Conservation (phyloP, 345 rosid genomes). For the Pseudoturritis turrita region DNA sequence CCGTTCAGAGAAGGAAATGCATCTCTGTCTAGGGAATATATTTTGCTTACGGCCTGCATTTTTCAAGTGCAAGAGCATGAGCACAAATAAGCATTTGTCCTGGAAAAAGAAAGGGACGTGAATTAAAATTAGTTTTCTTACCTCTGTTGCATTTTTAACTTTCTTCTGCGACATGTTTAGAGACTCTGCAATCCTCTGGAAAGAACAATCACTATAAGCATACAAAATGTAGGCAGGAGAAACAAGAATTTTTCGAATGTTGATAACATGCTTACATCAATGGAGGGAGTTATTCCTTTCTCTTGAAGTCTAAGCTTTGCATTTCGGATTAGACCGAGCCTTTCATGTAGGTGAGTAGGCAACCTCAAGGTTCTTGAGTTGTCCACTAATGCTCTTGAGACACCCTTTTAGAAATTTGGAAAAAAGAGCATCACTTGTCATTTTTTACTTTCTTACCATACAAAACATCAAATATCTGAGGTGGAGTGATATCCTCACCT, state of each 20-base stretch:
- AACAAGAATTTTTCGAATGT: neutral
- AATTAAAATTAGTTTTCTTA: constrained; percentile 18
- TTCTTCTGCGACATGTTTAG: constrained; percentile 89
- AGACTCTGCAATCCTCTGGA: constrained; percentile 82
- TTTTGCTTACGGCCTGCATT: constrained; percentile 69
- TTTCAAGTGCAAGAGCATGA: constrained; percentile 17
- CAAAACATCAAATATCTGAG: neutral
- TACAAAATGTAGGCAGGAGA: neutral
- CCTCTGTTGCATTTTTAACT: constrained; percentile 96
- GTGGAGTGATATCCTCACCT: constrained; percentile 43
- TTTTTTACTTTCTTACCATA: neutral
- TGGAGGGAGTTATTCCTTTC: constrained; percentile 80
- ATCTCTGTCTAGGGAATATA: constrained; percentile 86
- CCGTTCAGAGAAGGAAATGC: constrained; percentile 86
- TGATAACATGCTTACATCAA: constrained; percentile 57
- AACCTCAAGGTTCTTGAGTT: constrained; percentile 80
- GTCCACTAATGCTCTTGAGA: constrained; percentile 82
- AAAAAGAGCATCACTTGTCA: neutral
- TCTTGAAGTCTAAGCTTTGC: constrained; percentile 83
- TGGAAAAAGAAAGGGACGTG: neutral
- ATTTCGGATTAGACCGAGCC: constrained; percentile 77
- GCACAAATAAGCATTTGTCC: neutral
- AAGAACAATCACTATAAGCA: constrained; percentile 17
- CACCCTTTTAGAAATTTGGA: constrained; percentile 56
- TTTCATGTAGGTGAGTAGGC: constrained; percentile 82